Evolutionary conservation across 495 filamentous ascomycete genomes (phyloP), one percentile per base, ranked within the genome.

Genomic region (Glarea lozoyensis): DNA sequence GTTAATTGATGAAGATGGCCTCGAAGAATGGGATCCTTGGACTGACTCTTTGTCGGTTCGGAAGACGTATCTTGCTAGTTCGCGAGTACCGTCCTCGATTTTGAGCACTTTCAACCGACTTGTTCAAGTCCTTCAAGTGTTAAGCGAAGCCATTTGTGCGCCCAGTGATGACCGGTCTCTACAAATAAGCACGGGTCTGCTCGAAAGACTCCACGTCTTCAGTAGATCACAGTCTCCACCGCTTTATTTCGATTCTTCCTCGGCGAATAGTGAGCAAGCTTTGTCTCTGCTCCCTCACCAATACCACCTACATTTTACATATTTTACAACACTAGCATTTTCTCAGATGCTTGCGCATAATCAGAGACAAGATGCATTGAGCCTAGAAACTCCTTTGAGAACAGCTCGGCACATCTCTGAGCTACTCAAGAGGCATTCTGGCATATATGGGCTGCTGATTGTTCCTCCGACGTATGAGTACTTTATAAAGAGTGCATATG

Each of bases 11-110:
- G 77, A 83, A 56, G 76, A 81, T 56, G 81, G 77, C 4, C 55
- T 78, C 15, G 82, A 86, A 45, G 80, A 86, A 57, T 86, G 81
- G 82, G 77, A 81, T 46, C 75, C 73, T 2, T 86, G 81, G 82
- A 64, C 62, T 2, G 68, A 76, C 40, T 73, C 73, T 21, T 56
- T 74, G 21, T 65, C 63, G 4, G 65, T 66, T 10, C 67, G 62
- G 0, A 50, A 50, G 7, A 50, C 37, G 41, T 41, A 45, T 21
- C 53, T 60, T 17, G 52, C 52, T 24, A 62, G 59, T 43, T 51
- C 69, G 6, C 66, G 72, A 23, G 72, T 66, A 20, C 76, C 80
- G 10, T 59, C 75, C 0, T 65, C 70, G n/a, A 67, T 72, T 34
- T 52, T 79, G 4, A 82, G 75, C 55, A 80, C 73, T 21, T 81